Base-by-base conservation (phyloP, 768 basidiomycete species). In the Phlegmacium glaucopus region DNA sequence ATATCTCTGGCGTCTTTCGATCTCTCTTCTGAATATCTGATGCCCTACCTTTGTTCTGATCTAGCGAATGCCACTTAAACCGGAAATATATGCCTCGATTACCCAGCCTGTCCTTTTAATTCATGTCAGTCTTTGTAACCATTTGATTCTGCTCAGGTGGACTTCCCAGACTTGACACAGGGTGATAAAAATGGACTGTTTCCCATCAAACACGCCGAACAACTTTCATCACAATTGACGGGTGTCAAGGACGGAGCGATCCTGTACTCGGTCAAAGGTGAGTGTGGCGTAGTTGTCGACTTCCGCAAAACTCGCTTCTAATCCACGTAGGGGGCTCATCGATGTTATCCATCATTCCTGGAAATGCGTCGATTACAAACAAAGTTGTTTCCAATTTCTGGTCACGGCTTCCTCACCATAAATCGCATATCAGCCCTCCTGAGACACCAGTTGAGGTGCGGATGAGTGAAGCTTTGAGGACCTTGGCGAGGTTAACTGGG, bases 101-200 rank as follows among this genome's bases (percentile, higher is more conserved):
- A 78, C 62, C 4, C 77, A 79, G 51, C 87, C 87, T 2, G 78
- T 84, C 9, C 68, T 89, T 10, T 77, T 89, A 15, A 74, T 89
- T 36, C 86, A 87, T 65, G 86, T 86, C 44, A 47, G 70, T 22
- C 22, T 5, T 22, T 22, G 22, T 59, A 13, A 27, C 39, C 18
- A n/a, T 29, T 34, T 40, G 22, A n/a, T 43, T 42, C 28, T 39
- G 26, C 39, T 39, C 32, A 36, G 28, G 9, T 28, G 13, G 47
- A 30, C 26, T 46, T n/a, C 16, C 32, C 25, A 9, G 6, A 36
- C 4, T n/a, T 15, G n/a, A 32, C 40, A 18, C 44, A 88, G 85
- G 85, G 83, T 5, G 84, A 88, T 48, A 66, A 68, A 9, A 83
- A 77, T 52, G 70, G 76, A 25, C 60, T 74, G 10, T 78, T 73